Evolutionary conservation across 2,329 filamentous ascomycete genomes (phyloP), one percentile per base, ranked within the genome.

Genomic region (Neoscytalidium dimidiatum): DNA sequence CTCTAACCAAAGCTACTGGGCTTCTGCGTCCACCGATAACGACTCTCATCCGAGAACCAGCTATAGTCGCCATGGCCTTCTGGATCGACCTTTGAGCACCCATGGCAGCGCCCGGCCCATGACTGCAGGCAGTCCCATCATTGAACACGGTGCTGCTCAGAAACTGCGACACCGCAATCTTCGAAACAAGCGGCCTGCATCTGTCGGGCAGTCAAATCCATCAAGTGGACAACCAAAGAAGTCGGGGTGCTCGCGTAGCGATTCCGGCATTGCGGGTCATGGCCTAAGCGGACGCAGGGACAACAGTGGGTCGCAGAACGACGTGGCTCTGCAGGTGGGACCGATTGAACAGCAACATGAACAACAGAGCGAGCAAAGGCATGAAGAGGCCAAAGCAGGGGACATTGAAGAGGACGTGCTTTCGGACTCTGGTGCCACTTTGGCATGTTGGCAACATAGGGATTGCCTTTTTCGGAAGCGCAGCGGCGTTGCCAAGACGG

Each of bases 281-380:
- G 57, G 57, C 38, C 57, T 61, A 33, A 61, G 41, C 41, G 43
- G 41, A 49, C 13, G 43, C 57, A 61, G 44, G 57, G 57, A 38
- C 41, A 48, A 46, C 38, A 46, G 41, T 61, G 41, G 57, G 31
- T 35, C 57, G 8, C 28, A 17, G 28, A 49, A 31, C 28, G 19
- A 46, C 57, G 44, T 61, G 53, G n/a, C 53, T 26, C 23, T 41
- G 53, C 35, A 57, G 9, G 53, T 56, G 52, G 52, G 33, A 28
- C 21, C 13, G 4, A 21, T 23, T 7, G 31, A 41, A 41, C 31
- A 56, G 31, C 52, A 57, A 38, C 26, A 29, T n/a, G 23, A 29
- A 57, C 53, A 57, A 23, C 51, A 35, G n/a, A 17, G 29, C n/a
- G 17, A 38, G 53, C 53, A 43, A 17, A 57, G 35, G n/a, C 53